Base-by-base conservation (phyloP, 768 basidiomycete species). In the Astraeus odoratus region DNA sequence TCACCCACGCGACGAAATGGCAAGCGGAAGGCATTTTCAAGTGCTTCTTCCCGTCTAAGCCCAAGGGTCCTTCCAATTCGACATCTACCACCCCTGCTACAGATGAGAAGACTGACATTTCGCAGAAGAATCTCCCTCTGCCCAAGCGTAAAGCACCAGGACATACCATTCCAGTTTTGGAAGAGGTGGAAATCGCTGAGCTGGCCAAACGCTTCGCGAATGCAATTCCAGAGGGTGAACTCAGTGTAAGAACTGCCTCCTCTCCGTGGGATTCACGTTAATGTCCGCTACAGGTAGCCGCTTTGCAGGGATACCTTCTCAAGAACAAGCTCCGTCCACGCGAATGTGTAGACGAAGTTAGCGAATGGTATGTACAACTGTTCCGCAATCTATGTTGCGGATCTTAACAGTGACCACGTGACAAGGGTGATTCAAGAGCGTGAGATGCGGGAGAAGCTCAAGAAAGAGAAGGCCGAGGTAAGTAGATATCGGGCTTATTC, bases 21-120 rank as follows among this genome's bases (percentile, higher is more conserved):
- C 89, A 92, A 58, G 89, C 89, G 12, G 88, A 90, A 64, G 88
- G 86, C 42, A 87, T 92, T 60, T 92, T 90, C 79, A 89, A 89
- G 62, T 89, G 86, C 64, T 92, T 92, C 80, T 92, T 92, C 82
- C 88, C 89, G 3, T 82, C 64, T 64, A 80, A 68, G 47, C 64
- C 53, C 46, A 39, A 44, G 16, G 18, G 49, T 1, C 24, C 54
- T 3, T 16, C 57, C 8, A 30, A 44, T 20, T 33, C 53, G 33
- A 51, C 3, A 15, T n/a, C 51, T 30, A 39, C 46, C 16, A 43
- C 51, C 39, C 41, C 39, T 26, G 8, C 39, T 27, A 27, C 26
- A 19, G 39, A 45, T n/a, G 64, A 45, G 37, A 51, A 23, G 36
- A 58, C 63, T 34, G 78, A 80, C 52, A 56, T 76, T 12, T 81